Percentiles rank a stretch among this genome's conserved stretches.
Conservation (phyloP, 2,329 filamentous ascomycete genomes). For the Xylaria sp. region DNA sequence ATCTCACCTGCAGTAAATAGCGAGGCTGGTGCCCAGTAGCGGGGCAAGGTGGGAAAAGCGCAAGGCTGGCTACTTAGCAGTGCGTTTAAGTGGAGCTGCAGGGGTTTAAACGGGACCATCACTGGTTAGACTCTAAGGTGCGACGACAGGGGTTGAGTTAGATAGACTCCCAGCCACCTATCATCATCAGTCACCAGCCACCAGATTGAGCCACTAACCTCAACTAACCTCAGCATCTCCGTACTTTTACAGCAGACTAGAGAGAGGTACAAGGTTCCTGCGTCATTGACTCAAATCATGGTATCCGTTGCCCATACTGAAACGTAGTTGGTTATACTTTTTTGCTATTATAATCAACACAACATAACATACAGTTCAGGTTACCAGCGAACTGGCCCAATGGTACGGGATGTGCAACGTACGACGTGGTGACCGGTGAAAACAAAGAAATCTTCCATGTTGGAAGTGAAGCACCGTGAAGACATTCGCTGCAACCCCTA, state of each 20-base stretch:
- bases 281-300: neutral
- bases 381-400: neutral
- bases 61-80: constrained; percentile 43
- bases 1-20: constrained; percentile 54
- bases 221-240: no score
- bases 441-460: neutral
- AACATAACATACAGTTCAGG: neutral
- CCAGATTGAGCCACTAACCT: constrained; percentile 7
- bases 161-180: constrained; percentile 22
- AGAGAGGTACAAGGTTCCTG: no score
- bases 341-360: neutral
- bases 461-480: neutral
- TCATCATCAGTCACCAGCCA: constrained; percentile 10
- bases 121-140: neutral
- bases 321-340: neutral
- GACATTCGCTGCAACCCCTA: constrained; percentile 1
- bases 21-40: constrained; percentile 48
- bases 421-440: neutral
- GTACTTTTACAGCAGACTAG: no score
- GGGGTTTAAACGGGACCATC: constrained; percentile 5
- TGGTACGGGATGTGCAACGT: constrained; percentile 1
- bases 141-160: neutral
- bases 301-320: neutral
- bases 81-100: constrained; percentile 14
- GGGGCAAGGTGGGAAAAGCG: constrained; percentile 39